Conservation (phyloP, 768 basidiomycete species). For the Trametes coccinea region DNA sequence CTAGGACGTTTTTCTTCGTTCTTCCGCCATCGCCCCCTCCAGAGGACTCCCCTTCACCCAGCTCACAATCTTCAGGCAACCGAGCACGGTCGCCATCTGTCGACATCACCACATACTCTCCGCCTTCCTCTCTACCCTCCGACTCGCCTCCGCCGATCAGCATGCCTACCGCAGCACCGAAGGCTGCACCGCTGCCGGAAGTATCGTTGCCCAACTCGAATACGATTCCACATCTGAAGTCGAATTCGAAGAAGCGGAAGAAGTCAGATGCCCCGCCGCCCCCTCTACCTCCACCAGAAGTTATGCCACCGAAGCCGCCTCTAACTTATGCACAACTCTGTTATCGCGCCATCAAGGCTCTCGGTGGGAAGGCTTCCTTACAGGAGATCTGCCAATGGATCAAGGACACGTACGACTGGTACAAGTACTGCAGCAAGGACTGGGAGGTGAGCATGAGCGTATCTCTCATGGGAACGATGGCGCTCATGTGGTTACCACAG, state of each 20-base stretch:
- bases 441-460: constrained; percentile 76
- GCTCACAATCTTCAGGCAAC: constrained; percentile 67
- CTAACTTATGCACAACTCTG: constrained; percentile 92
- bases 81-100: constrained; percentile 75
- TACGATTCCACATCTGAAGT: constrained; percentile 33
- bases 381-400: constrained; percentile 95
- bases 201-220: constrained; percentile 66
- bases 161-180: constrained; percentile 44
- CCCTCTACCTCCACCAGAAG: constrained; percentile 58
- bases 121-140: constrained; percentile 75
- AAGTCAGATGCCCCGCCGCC: constrained; percentile 46
- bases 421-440: constrained; percentile 80
- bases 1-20: constrained; percentile 95
- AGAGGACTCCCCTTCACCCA: constrained; percentile 80
- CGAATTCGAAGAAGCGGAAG: constrained; percentile 71
- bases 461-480: background rate
- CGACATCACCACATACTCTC: constrained; percentile 57
- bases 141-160: constrained; percentile 67
- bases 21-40: constrained; percentile 85
- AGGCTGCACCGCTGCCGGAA: constrained; percentile 47
- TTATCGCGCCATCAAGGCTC: constrained; percentile 80
- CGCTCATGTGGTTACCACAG: constrained; percentile 32
- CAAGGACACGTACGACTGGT: constrained; percentile 85
- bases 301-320: constrained; percentile 86
- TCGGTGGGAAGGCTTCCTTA: constrained; percentile 83